Conservation (phyloP, 2,329 filamentous ascomycete species). For the Neofusicoccum ribis region DNA sequence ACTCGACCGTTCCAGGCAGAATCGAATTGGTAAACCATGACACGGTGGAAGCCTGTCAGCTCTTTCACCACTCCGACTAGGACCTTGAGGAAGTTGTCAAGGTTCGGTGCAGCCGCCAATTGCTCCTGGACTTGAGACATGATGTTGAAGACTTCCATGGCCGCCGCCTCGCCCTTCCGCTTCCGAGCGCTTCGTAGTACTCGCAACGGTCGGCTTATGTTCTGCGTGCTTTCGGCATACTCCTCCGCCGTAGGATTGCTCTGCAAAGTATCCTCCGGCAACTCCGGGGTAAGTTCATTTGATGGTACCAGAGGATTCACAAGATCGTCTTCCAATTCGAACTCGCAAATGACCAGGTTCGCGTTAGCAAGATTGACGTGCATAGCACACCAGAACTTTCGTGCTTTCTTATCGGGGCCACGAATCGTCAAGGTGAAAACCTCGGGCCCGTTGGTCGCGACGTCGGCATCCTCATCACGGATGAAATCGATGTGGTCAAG, state of each 20-base stretch:
- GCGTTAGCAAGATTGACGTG: slow-evolving; percentile 70
- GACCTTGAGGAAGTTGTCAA: slow-evolving; percentile 76
- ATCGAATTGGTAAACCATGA: slow-evolving; percentile 94
- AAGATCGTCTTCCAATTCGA: slow-evolving; percentile 79
- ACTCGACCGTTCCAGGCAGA: slow-evolving; percentile 79
- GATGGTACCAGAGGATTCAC: slow-evolving; percentile 66
- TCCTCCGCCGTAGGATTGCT: slow-evolving; percentile 74
- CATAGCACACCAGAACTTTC: slow-evolving; percentile 85
- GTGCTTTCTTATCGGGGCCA: slow-evolving; percentile 53
- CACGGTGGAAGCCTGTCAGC: slow-evolving; percentile 84
- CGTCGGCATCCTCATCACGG: slow-evolving; percentile 76
- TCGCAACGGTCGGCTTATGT: slow-evolving; percentile 73
- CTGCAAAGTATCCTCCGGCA: slow-evolving; percentile 72
- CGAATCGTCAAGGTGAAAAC: slow-evolving; percentile 78
- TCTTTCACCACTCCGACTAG: slow-evolving; percentile 86
- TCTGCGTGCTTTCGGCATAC: slow-evolving; percentile 71
- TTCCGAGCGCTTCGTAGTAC: slow-evolving; percentile 74
- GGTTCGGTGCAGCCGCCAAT: slow-evolving; percentile 67
- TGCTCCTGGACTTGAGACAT: slow-evolving; percentile 92
- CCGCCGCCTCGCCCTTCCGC: slow-evolving; percentile 73
- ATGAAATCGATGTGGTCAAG: slow-evolving; percentile 88
- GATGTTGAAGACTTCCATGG: slow-evolving; percentile 89
- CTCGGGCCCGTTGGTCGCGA: slow-evolving; percentile 74
- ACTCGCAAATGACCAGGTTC: slow-evolving; percentile 79
- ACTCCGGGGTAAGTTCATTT: slow-evolving; percentile 59